Percentiles rank a stretch among this genome's conserved stretches.
phyloP scores from a whole-genome alignment of 495 filamentous ascomycete species.

The Glonium stellatum region DNA sequence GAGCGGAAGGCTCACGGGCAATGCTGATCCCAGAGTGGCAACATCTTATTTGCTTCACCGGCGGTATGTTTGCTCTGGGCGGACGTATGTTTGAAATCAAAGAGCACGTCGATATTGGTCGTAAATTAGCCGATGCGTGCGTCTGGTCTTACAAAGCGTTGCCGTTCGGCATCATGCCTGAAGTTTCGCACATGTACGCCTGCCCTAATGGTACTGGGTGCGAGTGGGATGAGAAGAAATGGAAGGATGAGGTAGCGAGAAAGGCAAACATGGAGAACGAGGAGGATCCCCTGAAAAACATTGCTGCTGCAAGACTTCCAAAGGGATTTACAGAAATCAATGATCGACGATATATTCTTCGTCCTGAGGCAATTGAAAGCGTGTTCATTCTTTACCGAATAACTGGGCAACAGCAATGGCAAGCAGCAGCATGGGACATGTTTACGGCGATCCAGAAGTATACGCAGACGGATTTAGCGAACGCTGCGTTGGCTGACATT shows the following conservation, averaged over 20 bases:
- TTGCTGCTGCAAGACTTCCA: conserved; percentile 45
- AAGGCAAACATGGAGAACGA: conserved; percentile 29
- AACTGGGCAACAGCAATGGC: conserved; percentile 58
- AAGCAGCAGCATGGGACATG: conserved; percentile 73
- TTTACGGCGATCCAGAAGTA: conserved; percentile 56
- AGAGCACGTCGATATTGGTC: conserved; percentile 49
- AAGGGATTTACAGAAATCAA: conserved; percentile 53
- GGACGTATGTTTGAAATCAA: conserved; percentile 52
- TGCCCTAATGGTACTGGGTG: conserved; percentile 43
- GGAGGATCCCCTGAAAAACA: conserved; percentile 37
- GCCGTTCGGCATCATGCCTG: conserved; percentile 57
- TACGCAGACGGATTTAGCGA: conserved; percentile 53
- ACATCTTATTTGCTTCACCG: conserved; percentile 57
- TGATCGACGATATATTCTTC: conserved; percentile 60
- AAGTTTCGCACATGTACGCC: conserved; percentile 45
- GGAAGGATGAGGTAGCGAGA: conserved; percentile 32
- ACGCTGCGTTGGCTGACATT: conserved; percentile 59
- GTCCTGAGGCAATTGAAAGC: conserved; percentile 46
- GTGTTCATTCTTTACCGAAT: conserved; percentile 72
- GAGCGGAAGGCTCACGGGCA: conserved; percentile 11
- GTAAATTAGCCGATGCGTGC: conserved; percentile 52
- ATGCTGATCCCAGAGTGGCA: conserved; percentile 41
- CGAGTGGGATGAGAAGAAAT: conserved; percentile 52
- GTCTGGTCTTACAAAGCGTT: conserved; percentile 55
- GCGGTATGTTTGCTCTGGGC: conserved; percentile 56